Percentiles rank a stretch among this genome's conserved stretches.
phyloP scores from a whole-genome alignment of 768 basidiomycete species.

The Russula virescens region DNA sequence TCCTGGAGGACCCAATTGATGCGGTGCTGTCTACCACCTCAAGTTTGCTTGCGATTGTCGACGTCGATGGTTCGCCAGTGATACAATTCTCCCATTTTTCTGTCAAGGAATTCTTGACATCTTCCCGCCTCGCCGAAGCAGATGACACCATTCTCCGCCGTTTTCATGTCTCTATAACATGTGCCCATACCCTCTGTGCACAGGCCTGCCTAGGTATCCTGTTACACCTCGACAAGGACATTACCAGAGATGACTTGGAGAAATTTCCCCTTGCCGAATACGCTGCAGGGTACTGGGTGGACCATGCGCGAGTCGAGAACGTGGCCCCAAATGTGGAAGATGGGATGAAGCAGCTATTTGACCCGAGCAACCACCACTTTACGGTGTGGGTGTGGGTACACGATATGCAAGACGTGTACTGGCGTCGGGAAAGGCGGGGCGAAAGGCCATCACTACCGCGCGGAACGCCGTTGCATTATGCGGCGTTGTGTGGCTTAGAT shows the following conservation, averaged over 20 bases:
- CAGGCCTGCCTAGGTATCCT: neutral
- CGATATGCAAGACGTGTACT: neutral
- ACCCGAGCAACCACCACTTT: neutral
- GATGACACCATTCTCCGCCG: neutral
- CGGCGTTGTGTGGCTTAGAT: neutral
- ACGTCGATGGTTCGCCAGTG: neutral
- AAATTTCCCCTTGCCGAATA: neutral
- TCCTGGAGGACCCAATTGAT: neutral
- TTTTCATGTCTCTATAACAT: neutral
- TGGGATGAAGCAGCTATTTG: neutral
- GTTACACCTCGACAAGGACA: neutral
- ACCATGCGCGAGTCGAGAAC: neutral
- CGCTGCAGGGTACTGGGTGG: neutral
- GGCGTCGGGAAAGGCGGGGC: too few relatives aligned
- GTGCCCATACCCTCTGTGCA: neutral
- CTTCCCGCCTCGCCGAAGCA: neutral
- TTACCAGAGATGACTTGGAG: neutral
- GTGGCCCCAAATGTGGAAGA: neutral
- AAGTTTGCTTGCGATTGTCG: neutral
- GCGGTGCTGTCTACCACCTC: neutral
- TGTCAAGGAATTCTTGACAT: slow-evolving; percentile 3
- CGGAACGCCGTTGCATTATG: neutral
- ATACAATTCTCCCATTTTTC: slow-evolving; percentile 3
- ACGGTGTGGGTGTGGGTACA: neutral
- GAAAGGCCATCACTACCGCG: neutral